Evolutionary conservation across 2,329 filamentous ascomycete species (phyloP), one percentile per base, ranked within the genome.

Genomic region (Microdochium paspali): DNA sequence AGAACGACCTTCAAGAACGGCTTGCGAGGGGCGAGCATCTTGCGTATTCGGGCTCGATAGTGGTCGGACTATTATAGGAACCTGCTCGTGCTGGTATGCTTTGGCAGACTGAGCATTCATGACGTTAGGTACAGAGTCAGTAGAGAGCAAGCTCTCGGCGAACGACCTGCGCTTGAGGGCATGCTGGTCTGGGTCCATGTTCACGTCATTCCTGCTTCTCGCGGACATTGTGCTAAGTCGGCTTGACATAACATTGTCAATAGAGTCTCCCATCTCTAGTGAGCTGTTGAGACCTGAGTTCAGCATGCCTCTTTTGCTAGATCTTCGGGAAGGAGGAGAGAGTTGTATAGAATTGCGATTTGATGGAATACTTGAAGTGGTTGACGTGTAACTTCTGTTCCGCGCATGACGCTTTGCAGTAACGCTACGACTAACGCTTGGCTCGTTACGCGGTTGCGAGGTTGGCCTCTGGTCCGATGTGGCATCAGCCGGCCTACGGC

Each of bases 61-160:
- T 1, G 56, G 51, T 3, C 55, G 55, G 3, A 60, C 53, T 9
- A 61, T 50, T 12, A 64, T 59, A 2, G 61, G 60, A 1, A 57
- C 54, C 2, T 40, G 35, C 35, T 40, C 35, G n/a, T 54, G 54
- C 10, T 56, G 56, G 42, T 60, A 57, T 4, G 58, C 60, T 25
- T 53, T 58, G 7, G 62, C 61, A 2, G 61, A 60, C 47, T 58
- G 55, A n/a, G 64, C 64, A 47, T 61, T 61, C 4, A 60, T 51
- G 2, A 62, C 42, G n/a, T 59, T 57, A 1, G 63, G 61, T 10
- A 63, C 64, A 1, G 59, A 64, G 21, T 55, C 58, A 12, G 56
- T 58, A 3, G 62, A 62, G n/a, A 56, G 51, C 21, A 66, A 52
- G 50, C 65, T 67, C 23, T 62, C 61, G 6, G 60, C 54, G 10